Conservation (phyloP, 306 rosid genomes). For the Trichosanthes cucumerina region DNA sequence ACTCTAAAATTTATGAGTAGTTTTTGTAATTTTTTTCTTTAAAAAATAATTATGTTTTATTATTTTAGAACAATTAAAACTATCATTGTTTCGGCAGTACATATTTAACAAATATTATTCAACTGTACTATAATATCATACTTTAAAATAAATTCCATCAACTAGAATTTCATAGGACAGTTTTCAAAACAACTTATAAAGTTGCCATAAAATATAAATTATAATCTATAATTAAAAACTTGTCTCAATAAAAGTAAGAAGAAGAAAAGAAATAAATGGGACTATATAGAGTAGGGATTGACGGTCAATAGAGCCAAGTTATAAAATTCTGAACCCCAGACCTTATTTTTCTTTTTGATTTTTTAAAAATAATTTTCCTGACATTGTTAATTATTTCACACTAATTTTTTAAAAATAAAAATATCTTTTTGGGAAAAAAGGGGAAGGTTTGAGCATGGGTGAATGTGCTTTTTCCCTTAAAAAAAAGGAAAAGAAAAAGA, state of each 20-base stretch:
- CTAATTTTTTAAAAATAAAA: not conserved
- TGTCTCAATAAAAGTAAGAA: not conserved
- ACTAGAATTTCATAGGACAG: too few relatives aligned
- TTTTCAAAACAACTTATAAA: not conserved
- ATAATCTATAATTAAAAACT: not conserved
- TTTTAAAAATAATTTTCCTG: not conserved
- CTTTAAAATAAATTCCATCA: not conserved
- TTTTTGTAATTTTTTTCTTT: too few relatives aligned
- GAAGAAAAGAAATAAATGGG: not conserved
- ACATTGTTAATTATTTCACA: not conserved
- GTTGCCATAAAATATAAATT: not conserved
- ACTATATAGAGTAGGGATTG: not conserved
- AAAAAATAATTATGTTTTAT: too few relatives aligned
- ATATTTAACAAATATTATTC: not conserved
- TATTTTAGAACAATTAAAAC: too few relatives aligned
- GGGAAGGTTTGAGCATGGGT: not conserved
- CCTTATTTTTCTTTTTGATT: not conserved
- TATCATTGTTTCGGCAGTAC: too few relatives aligned
- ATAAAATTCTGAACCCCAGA: slow-evolving; percentile 37
- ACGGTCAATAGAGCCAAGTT: not conserved
- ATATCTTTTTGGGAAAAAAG: not conserved
- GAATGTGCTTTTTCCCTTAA: not conserved
- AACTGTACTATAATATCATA: not conserved
- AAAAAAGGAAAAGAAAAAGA: not conserved
- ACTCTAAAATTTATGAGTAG: too few relatives aligned